phyloP scores from a whole-genome alignment of 2,329 filamentous ascomycete species.

The Aspergillus novofumigatus region DNA sequence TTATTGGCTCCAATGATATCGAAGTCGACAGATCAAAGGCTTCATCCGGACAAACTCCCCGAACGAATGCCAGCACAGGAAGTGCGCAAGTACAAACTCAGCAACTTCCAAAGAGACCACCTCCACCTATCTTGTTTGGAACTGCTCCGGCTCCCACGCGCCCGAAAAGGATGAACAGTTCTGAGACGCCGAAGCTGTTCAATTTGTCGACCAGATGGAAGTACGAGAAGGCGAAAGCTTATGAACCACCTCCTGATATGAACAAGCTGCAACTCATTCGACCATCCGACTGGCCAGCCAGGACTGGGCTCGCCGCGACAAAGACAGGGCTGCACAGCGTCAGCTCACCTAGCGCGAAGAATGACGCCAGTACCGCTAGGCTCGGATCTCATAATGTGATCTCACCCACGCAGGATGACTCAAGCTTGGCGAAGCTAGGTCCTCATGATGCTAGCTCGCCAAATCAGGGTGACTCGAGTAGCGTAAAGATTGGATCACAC shows the following conservation, averaged over 20 bases:
- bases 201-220: conserved; percentile 25
- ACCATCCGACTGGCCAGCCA: conserved; percentile 29
- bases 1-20: neutral
- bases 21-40: neutral
- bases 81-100: neutral
- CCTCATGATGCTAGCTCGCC: neutral
- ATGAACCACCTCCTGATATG: conserved; percentile 35
- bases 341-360: neutral
- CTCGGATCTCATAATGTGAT: neutral
- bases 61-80: neutral
- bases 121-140: conserved; percentile 17
- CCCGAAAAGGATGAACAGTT: conserved; percentile 1
- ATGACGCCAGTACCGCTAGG: neutral
- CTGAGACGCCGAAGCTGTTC: conserved; percentile 10
- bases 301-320: neutral
- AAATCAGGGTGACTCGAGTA: neutral
- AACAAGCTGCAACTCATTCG: conserved; percentile 32
- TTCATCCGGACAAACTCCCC: neutral
- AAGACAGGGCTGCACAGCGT: neutral
- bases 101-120: neutral
- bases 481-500: neutral
- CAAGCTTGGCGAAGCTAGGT: neutral
- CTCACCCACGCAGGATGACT: neutral
- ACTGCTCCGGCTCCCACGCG: neutral
- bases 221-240: conserved; percentile 28